A percentile compares a stretch with the other conserved stretches of the same genome.
These are phyloP conservation scores for Diaporthe aspalathi DNA, from an alignment of 2,329 filamentous ascomycete species.

Conservation along the genomic window DNA sequence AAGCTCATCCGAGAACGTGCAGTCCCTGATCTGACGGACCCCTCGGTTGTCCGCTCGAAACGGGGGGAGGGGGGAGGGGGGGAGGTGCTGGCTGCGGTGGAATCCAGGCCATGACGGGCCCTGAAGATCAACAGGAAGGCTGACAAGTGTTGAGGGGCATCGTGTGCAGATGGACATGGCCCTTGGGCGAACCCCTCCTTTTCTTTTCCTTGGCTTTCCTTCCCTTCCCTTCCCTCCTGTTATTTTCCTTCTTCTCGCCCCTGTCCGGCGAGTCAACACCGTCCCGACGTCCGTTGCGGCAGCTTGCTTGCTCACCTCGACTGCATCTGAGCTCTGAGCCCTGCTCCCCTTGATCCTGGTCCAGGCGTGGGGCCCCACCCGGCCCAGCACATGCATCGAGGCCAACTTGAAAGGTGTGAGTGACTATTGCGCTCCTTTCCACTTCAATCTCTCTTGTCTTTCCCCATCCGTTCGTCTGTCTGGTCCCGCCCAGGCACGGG, in stretches of 20 bases:
- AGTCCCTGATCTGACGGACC: background rate
- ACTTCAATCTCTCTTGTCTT: conserved; percentile 30
- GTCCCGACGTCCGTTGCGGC: background rate
- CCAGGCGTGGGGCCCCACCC: background rate
- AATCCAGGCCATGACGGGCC: too few species aligned
- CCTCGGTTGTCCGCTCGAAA: background rate
- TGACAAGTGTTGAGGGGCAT: too few species aligned
- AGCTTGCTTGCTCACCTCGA: background rate
- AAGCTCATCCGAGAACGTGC: background rate
- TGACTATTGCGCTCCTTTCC: background rate
- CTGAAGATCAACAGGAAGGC: too few species aligned
- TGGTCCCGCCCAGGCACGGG: background rate
- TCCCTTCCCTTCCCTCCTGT: background rate
- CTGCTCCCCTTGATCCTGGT: background rate
- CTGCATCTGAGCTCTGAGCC: background rate
- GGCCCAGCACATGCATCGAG: conserved; percentile 1
- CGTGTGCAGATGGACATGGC: too few species aligned
- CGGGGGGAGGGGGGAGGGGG: too few species aligned
- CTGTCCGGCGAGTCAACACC: background rate
- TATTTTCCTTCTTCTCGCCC: too few species aligned
- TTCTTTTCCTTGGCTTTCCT: too few species aligned
- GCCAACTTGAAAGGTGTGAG: too few species aligned
- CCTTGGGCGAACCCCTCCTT: too few species aligned
- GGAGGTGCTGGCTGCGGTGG: too few species aligned
- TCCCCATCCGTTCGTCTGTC: conserved; percentile 20